Conservation (phyloP, 768 basidiomycete species). For the Coprinellus aureogranulatus region DNA sequence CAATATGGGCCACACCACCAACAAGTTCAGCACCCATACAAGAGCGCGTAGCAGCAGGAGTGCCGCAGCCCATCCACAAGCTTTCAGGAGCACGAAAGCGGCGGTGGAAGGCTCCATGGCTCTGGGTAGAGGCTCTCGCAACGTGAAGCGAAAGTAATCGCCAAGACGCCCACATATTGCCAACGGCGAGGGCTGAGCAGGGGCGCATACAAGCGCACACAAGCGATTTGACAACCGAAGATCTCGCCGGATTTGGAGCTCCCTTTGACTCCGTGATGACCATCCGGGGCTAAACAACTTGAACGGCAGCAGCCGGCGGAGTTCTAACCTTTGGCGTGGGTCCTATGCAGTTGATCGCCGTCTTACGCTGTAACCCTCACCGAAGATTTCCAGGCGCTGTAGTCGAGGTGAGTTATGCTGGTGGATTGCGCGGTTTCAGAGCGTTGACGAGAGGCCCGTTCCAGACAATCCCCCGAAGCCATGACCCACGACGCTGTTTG, state of each 20-base stretch:
- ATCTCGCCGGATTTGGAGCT: not conserved
- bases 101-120: not conserved
- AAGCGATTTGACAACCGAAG: not conserved
- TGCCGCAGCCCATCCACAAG: constrained; percentile 24
- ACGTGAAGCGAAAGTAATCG: not conserved
- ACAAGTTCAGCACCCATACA: constrained; percentile 41
- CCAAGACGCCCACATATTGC: not conserved
- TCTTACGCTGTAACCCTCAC: constrained; percentile 15
- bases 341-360: constrained; percentile 41
- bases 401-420: constrained; percentile 1
- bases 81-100: constrained; percentile 18
- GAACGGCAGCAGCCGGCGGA: constrained; percentile 18
- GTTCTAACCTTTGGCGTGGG: constrained; percentile 31
- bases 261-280: not conserved
- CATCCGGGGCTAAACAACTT: not conserved
- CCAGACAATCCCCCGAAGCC: constrained; percentile 28
- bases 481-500: constrained; percentile 99
- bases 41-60: constrained; percentile 34
- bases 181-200: not conserved
- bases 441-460: not conserved
- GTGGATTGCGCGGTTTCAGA: not conserved
- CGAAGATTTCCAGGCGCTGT: constrained; percentile 14
- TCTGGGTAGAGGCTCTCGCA: too few species aligned
- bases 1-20: constrained; percentile 41
- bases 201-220: not conserved